phyloP scores from a whole-genome alignment of 2,329 filamentous ascomycete species.

The Nigrospora oryzae region DNA sequence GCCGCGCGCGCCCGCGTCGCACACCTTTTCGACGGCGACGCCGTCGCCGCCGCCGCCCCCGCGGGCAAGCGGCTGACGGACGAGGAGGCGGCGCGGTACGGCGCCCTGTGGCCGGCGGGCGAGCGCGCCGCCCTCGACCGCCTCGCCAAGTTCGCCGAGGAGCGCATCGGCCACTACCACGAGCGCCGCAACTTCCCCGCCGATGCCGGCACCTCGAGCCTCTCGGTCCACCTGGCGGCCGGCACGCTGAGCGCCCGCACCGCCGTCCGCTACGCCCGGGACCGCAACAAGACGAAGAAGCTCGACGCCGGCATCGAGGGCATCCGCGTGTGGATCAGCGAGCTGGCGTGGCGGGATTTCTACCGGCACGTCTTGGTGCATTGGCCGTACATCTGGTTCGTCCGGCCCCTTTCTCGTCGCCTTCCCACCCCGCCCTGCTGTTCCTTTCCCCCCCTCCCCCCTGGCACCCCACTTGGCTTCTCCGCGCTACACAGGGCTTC shows the following conservation, averaged over 20 bases:
- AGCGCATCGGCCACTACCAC: conserved; percentile 54
- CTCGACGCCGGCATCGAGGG: conserved; percentile 60
- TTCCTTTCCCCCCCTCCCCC: no score
- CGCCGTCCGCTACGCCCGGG: conserved; percentile 55
- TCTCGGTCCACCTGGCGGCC: conserved; percentile 63
- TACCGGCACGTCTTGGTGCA: conserved; percentile 78
- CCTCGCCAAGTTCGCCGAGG: conserved; percentile 58
- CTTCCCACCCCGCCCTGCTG: not conserved
- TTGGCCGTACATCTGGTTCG: conserved; percentile 75
- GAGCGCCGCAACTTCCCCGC: conserved; percentile 59
- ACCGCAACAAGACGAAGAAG: conserved; percentile 38
- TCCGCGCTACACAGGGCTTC: not conserved
- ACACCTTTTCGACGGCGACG: conserved; percentile 31
- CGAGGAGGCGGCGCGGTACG: conserved; percentile 50
- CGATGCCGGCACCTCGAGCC: conserved; percentile 52
- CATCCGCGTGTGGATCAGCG: conserved; percentile 67
- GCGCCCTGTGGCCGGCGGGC: conserved; percentile 62
- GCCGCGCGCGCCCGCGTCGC: conserved; percentile 25
- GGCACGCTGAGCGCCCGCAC: conserved; percentile 61
- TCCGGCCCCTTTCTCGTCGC: conserved; percentile 1
- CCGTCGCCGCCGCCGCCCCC: conserved; percentile 53
- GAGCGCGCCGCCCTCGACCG: conserved; percentile 62
- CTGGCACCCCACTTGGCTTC: no score
- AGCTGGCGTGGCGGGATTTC: conserved; percentile 82
- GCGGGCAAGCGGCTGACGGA: conserved; percentile 50